These are phyloP conservation scores for Cytospora chrysosperma DNA, from an alignment of 2,329 filamentous ascomycete genomes.

Conservation along the genomic window DNA sequence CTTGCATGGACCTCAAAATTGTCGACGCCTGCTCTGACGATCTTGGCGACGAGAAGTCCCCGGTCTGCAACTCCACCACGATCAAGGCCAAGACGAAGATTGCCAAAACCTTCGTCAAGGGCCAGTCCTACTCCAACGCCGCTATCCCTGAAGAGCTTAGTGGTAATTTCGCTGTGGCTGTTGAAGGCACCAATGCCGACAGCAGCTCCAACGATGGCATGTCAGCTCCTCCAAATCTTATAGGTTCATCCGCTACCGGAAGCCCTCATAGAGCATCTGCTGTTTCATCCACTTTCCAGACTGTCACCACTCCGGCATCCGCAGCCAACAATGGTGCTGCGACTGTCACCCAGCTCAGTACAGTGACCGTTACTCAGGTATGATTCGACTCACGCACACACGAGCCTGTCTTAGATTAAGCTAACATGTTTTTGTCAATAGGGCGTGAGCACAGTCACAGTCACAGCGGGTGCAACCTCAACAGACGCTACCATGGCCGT, in stretches of 20 bases:
- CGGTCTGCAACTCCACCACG: constrained; percentile 33
- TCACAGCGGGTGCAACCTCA: not conserved
- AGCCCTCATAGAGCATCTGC: constrained; percentile 1
- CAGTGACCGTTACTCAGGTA: constrained; percentile 22
- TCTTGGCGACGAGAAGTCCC: constrained; percentile 40
- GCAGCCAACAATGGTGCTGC: not conserved
- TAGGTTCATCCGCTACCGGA: not conserved
- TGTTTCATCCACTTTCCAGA: constrained; percentile 21
- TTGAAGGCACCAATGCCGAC: constrained; percentile 27
- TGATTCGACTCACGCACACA: not conserved
- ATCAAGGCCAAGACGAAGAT: constrained; percentile 25
- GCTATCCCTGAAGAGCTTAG: constrained; percentile 47
- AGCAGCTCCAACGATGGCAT: constrained; percentile 22
- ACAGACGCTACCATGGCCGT: not conserved
- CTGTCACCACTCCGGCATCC: constrained; percentile 15
- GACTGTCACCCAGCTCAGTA: constrained; percentile 18
- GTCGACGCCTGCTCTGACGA: constrained; percentile 36
- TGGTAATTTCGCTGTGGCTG: constrained; percentile 45
- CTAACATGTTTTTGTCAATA: not conserved
- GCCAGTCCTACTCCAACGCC: constrained; percentile 42
- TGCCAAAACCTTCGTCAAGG: constrained; percentile 33
- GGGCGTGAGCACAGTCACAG: constrained; percentile 16
- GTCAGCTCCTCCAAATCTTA: constrained; percentile 20
- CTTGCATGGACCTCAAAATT: constrained; percentile 43
- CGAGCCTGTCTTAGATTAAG: not conserved